Evolutionary conservation across 306 rosid genomes (phyloP), one percentile per base, ranked within the genome.

Genomic region (Coriaria nepalensis): DNA sequence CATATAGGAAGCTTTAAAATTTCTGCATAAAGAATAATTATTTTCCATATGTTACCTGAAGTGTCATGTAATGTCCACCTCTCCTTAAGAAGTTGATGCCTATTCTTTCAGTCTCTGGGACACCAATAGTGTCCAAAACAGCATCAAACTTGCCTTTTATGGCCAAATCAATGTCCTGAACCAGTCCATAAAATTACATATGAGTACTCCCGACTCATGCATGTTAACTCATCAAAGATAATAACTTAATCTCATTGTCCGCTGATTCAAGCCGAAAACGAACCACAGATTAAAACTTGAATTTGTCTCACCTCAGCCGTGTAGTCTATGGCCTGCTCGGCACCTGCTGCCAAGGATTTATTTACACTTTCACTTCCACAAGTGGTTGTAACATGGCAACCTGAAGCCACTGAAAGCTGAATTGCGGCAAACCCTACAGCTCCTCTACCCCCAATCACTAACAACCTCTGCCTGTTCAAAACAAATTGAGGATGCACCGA

Each of bases 1-100:
- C 29, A 20, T 20, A 20, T 20, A 20, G 29, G 29, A 20, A 20
- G 29, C 29, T 20, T 20, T 20, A 20, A 20, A 20, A 20, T 20
- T 20, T 20, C 29, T 20, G 29, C 29, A 20, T 20, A 20, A 56
- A 64, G 6, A 37, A 48, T 12, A 15, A 62, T 36, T 59, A 66
- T 50, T 43, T 39, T 59, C 50, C 47, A 45, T 60, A 14, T 52
- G 60, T 33, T 71, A 82, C 98, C 98, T 90, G 98, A 73, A 90
- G 98, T 20, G 98, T 90, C 98, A 90, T 90, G 66, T 85, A 90
- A 72, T 79, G 76, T 43, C 98, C 98, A n/a, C 93, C 94, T 77
- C 71, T 72, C 68, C 68, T 90, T 55, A 90, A 73, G 71, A 90
- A 67, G 65, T 54, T 67, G 61, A 90, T 52, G 67, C 98, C 76